Base-by-base conservation (phyloP, 495 filamentous ascomycete genomes). In the Xeromyces bisporus region DNA sequence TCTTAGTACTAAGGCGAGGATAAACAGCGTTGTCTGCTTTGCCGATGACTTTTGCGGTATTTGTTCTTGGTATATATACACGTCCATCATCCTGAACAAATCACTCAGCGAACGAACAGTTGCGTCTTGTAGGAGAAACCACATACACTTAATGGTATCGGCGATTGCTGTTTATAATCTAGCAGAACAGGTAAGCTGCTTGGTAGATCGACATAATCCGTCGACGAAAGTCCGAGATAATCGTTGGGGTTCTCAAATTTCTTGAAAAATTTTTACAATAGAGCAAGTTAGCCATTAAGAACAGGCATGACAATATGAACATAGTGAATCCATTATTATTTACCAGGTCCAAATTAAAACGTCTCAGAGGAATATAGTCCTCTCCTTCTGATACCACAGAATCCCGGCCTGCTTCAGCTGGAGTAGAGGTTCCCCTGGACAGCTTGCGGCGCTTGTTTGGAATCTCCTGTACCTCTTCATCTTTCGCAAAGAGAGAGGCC, bases 371-470 rank as follows among this genome's bases (percentile, higher is more conserved):
- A 26, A 64, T 55, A 28, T 60, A 56, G 0, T 53, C 53, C 26
- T 35, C 11, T 26, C n/a, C n/a, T n/a, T n/a, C n/a, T n/a, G n/a
- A n/a, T n/a, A n/a, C n/a, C n/a, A n/a, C n/a, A n/a, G n/a, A n/a
- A n/a, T n/a, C n/a, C n/a, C n/a, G n/a, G n/a, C n/a, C n/a, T n/a
- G n/a, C n/a, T n/a, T 42, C 53, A 11, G 32, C 39, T n/a, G 34
- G 17, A 3, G 28, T 33, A 13, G 40, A 27, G 7, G 15, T 14
- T 9, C 32, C 25, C 24, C 44, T 38, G 7, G 25, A 6, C 20
- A 50, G 15, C 35, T 58, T 64, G 36, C 52, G 56, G 26, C 59
- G 56, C 41, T 64, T 64, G 15, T 23, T 42, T 7, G 40, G 43
- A 35, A 28, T 50, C 6, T 31, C 38, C 29, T 50, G 33, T 17